Percentiles rank a stretch among this genome's conserved stretches.
These are phyloP conservation scores for Ceratorhiza oryzae-sativae DNA, from an alignment of 1,284 basidiomycete species.

Conservation along the genomic window DNA sequence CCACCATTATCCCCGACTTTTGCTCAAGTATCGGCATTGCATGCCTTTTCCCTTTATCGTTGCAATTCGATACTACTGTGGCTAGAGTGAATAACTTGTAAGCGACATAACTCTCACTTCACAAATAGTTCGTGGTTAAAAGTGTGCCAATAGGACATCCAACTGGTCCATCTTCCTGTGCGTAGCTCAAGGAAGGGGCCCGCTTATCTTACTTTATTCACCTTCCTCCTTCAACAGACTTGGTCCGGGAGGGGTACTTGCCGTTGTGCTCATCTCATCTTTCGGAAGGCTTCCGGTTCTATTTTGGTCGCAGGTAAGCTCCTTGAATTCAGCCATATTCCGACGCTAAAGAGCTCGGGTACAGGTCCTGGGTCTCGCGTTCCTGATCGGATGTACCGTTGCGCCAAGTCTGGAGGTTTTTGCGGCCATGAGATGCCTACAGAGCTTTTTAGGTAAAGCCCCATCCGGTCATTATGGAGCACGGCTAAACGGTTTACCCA, in stretches of 20 bases:
- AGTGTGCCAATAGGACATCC: slow-evolving; percentile 27
- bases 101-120: slow-evolving; percentile 45
- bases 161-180: slow-evolving; percentile 75
- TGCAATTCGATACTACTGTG: slow-evolving; percentile 64
- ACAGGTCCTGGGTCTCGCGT: slow-evolving; percentile 20
- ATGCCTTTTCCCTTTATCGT: slow-evolving; percentile 64
- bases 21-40: slow-evolving; percentile 72
- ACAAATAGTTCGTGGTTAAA: no score
- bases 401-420: slow-evolving; percentile 59
- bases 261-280: slow-evolving; percentile 65
- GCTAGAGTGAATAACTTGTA: slow-evolving; percentile 67
- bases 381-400: slow-evolving; percentile 28
- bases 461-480: not conserved
- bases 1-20: slow-evolving; percentile 73
- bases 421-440: slow-evolving; percentile 72
- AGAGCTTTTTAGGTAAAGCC: slow-evolving; percentile 69
- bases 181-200: slow-evolving; percentile 50
- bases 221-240: slow-evolving; percentile 12
- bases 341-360: not conserved
- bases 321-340: not conserved
- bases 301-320: slow-evolving; percentile 65
- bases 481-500: slow-evolving; percentile 5
- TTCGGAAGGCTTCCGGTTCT: slow-evolving; percentile 67
- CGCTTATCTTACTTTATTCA: not conserved
- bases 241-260: slow-evolving; percentile 69